Base-by-base conservation (phyloP, 768 basidiomycete genomes). In the Leccinum ochraceum region DNA sequence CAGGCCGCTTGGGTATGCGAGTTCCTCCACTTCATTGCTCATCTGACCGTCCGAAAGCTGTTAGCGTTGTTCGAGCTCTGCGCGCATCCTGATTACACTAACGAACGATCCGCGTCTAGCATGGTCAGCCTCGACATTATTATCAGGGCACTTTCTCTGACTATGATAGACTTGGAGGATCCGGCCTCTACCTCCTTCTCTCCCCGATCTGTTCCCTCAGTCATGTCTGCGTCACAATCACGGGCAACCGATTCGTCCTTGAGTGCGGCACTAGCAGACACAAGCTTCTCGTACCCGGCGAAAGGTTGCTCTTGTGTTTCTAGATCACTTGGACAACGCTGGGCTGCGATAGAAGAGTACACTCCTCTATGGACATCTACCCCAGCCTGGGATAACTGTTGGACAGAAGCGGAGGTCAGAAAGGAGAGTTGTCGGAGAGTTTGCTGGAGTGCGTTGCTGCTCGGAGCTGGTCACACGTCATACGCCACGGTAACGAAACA, bases 1-100 rank as follows among this genome's bases (percentile, higher is more conserved):
- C 87, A 92, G 73, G 87, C 89, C 39, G 86, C 88, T 58, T 92
- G 87, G 87, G 89, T 90, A 70, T 64, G 83, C 63, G n/a, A 1
- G 2, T 53, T 34, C 37, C 42, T 22, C 54, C 56, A 9, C 26
- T 57, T 61, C 8, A 24, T 44, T 57, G 8, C 54, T 62, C 24
- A 53, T 60, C 62, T 64, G 55, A 64, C 34, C 59, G 2, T 37
- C 54, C 28, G 7, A 58, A 58, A 90, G 89, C 72, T 92, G 36
- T 72, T 92, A 44, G 82, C 89, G 11, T 74, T 90, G 62, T 92
- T 91, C 62, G 88, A 91, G 69, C 74, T 89, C 59, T 89, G 84
- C 61, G 81, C 86, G 0, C 88, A 91, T 70, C 89, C 89, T 11
- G 66, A 76, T 50, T 83, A 88, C 69, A 81, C 83, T 0, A 73